Evolutionary conservation across 2,329 filamentous ascomycete genomes (phyloP).

Genomic region (Dichotomopilus funicola): DNA sequence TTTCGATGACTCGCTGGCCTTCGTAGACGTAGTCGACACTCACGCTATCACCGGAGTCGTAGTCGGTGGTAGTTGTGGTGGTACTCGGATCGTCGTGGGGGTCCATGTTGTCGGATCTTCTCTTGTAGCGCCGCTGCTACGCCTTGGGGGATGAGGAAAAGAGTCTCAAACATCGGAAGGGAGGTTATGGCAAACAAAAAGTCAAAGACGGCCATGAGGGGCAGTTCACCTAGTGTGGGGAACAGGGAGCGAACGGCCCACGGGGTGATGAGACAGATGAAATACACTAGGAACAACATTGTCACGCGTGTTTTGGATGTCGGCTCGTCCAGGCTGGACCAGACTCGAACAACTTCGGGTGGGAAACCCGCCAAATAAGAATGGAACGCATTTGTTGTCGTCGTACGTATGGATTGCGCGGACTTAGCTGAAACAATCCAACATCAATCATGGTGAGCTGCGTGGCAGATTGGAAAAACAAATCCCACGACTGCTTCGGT

Average conservation of each 20-base stretch:
- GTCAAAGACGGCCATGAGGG: background rate
- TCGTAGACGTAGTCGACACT: conserved; percentile 20
- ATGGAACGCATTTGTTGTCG: conserved; percentile 1
- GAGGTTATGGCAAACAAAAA: background rate
- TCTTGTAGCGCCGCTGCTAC: conserved; percentile 16
- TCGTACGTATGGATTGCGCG: conserved; percentile 4
- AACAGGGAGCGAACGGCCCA: background rate
- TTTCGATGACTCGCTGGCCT: conserved; percentile 4
- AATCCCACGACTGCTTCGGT: background rate
- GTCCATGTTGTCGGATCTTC: conserved; percentile 19
- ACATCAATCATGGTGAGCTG: background rate
- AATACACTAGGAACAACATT: background rate
- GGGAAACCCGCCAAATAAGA: conserved; percentile 8
- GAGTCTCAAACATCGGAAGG: conserved; percentile 17
- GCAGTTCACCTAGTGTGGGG: background rate
- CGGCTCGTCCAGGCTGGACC: conserved; percentile 5
- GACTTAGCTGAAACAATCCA: background rate
- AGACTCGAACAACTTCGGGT: background rate
- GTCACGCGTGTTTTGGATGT: background rate
- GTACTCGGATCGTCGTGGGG: conserved; percentile 12
- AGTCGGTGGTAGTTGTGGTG: conserved; percentile 22
- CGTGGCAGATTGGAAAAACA: conserved; percentile 4
- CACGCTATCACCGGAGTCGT: conserved; percentile 23
- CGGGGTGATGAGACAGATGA: background rate
- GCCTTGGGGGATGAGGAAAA: conserved; percentile 14